Evolutionary conservation across 305 asterid species (phyloP).

Genomic region (Rubia tinctorum): DNA sequence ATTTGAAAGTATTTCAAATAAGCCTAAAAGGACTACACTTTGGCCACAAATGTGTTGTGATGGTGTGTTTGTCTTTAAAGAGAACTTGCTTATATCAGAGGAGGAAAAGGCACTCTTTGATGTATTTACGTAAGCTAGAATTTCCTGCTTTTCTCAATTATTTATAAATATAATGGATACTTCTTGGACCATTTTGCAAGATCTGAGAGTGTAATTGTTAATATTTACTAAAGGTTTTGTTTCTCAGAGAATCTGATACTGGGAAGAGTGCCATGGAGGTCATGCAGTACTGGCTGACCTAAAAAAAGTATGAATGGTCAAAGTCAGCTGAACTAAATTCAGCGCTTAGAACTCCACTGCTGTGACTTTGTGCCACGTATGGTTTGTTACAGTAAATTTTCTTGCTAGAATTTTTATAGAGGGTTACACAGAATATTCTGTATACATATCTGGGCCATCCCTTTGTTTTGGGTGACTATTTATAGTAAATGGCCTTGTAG

Average conservation of each 20-base stretch:
- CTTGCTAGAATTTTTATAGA: not conserved
- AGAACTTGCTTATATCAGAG: conserved; percentile 68
- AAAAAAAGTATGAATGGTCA: conserved; percentile 59
- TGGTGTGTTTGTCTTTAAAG: conserved; percentile 33
- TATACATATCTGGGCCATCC: not conserved
- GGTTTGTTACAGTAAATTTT: conserved; percentile 7
- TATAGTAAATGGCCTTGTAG: not conserved
- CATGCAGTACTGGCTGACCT: conserved; percentile 49
- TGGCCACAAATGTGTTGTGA: too few relatives aligned
- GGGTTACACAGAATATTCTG: too few relatives aligned
- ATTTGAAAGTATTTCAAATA: too few relatives aligned
- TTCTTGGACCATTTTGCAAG: not conserved
- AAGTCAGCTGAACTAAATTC: conserved; percentile 44
- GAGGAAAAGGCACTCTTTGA: conserved; percentile 69
- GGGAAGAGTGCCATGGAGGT: conserved; percentile 70
- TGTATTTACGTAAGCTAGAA: conserved; percentile 46
- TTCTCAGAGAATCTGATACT: conserved; percentile 44
- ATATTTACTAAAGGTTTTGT: conserved; percentile 12
- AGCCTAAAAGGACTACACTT: too few relatives aligned
- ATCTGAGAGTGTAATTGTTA: not conserved
- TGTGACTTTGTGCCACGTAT: conserved; percentile 93
- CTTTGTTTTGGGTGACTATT: not conserved
- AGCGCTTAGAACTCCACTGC: conserved; percentile 51
- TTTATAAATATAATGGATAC: not conserved
- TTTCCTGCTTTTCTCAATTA: not conserved